Evolutionary conservation across 805 yeast species (phyloP), one percentile per base, ranked within the genome.

Genomic region (Millerozyma acaciae): DNA sequence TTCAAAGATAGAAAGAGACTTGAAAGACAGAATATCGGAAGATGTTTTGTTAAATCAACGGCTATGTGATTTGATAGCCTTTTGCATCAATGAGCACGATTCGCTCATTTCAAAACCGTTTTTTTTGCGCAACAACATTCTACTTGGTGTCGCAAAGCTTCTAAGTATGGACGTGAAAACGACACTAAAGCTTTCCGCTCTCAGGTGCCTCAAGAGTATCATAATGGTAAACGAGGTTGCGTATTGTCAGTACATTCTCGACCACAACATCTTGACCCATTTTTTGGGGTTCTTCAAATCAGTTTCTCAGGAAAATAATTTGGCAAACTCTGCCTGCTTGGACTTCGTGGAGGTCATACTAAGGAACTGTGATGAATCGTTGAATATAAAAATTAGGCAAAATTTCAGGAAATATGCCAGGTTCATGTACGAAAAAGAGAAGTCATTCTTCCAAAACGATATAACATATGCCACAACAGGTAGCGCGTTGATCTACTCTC

Each of bases 241-340:
- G 23, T 80, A 81, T 45, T 69, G 74, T 14, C 53, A 74, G 17
- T 71, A 74, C 40, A 68, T 89, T 32, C 65, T 83, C 12, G 65
- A 75, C 10, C 63, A 76, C 35, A 70, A 76, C 30, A 51, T 80
- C 4, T 63, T 80, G 33, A 65, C 58, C 4, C 60, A 65, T 14
- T 65, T 80, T 21, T 68, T 84, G 36, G 49, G 54, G 1, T 61
- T 76, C 30, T 64, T 84, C 40, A 57, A 62, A 15, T 69, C 62
- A 9, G 72, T 76, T 7, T 62, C 70, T 5, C 57, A 64, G 19
- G 57, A 59, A 23, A 78, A 84, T 51, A 83, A 80, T 49, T 58
- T 88, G 38, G 70, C 83, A 3, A 83, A 78, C 48, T 87, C 96
- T 0, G 73, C 89, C 5, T 73, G 90, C 42, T 63, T 87, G 28